Percentiles rank a stretch among this genome's conserved stretches.
These are phyloP conservation scores for Hyaloscypha finlandica DNA, from an alignment of 495 filamentous ascomycete genomes.

Conservation along the genomic window DNA sequence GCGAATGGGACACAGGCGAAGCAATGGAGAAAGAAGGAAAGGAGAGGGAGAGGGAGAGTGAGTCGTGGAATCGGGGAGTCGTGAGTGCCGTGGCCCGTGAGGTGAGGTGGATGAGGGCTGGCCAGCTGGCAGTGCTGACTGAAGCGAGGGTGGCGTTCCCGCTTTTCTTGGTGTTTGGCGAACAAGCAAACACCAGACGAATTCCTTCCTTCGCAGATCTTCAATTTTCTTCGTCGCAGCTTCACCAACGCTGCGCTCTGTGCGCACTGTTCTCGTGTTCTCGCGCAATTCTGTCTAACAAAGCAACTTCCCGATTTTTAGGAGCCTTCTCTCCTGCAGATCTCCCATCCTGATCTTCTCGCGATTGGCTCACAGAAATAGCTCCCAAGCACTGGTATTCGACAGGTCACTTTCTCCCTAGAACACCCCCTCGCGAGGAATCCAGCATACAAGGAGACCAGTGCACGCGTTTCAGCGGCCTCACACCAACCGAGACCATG, in stretches of 20 bases:
- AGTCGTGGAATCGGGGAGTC: not conserved
- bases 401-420: not conserved
- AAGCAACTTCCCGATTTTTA: not conserved
- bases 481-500: conserved; percentile 34
- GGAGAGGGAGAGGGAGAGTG: not conserved
- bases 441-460: not conserved
- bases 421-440: not conserved
- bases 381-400: not conserved
- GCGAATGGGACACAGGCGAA: too few species aligned
- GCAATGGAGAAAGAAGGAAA: too few species aligned
- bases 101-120: too few species aligned
- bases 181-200: not conserved
- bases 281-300: not conserved
- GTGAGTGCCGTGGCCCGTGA: too few species aligned
- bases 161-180: not conserved
- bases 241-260: not conserved
- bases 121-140: too few species aligned
- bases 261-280: not conserved
- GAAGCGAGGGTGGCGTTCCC: not conserved
- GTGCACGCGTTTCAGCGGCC: not conserved
- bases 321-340: not conserved
- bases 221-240: not conserved
- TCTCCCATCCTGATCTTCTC: not conserved
- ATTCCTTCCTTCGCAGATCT: not conserved
- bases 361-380: not conserved